Conservation (phyloP, 345 rosid genomes). For the Lagerstroemia speciosa region DNA sequence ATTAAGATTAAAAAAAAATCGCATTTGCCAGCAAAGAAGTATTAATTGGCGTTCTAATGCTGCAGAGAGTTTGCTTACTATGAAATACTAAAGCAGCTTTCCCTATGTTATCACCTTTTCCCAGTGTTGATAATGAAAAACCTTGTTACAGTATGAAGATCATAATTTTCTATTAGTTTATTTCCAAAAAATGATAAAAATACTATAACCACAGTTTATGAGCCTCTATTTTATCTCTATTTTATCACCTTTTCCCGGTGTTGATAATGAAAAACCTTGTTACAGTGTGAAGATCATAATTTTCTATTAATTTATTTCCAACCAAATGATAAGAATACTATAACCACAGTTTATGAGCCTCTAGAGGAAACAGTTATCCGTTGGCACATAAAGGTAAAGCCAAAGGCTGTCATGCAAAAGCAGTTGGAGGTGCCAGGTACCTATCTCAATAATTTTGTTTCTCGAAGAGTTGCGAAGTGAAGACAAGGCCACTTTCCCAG, state of each 20-base stretch:
- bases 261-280: neutral
- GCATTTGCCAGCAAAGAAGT: too few relatives aligned
- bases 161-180: neutral
- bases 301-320: neutral
- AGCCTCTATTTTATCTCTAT: too few relatives aligned
- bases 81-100: neutral
- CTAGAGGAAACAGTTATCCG: neutral
- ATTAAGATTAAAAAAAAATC: neutral
- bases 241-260: too few relatives aligned
- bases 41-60: too few relatives aligned
- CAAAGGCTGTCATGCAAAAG: neutral
- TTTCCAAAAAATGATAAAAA: neutral
- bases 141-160: neutral
- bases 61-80: neutral
- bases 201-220: neutral
- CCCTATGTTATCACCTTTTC: too few relatives aligned
- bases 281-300: neutral
- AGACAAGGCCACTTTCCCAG: constrained; percentile 56
- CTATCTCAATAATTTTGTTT: constrained; percentile 74
- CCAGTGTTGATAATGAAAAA: too few relatives aligned
- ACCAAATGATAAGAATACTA: neutral
- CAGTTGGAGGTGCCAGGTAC: constrained; percentile 22
- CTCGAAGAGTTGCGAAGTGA: constrained; percentile 52
- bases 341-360: neutral
- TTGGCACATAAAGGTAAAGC: neutral